Conservation (phyloP, 1,284 basidiomycete genomes). For the Porodaedalea pini region DNA sequence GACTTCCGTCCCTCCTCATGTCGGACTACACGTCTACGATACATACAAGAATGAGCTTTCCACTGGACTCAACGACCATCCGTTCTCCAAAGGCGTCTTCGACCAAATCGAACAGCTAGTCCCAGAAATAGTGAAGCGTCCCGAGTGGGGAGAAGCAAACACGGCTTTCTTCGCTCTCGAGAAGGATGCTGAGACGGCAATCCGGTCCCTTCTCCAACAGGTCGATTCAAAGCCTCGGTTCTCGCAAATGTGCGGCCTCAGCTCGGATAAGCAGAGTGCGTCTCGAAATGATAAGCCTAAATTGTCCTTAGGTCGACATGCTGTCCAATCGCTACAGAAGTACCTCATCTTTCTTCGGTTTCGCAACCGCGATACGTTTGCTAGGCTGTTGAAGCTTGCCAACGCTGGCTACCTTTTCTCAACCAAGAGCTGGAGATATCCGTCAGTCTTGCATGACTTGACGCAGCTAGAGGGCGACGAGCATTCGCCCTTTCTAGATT, state of each 20-base stretch:
- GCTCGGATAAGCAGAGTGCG: not conserved
- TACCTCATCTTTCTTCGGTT: conserved; percentile 54
- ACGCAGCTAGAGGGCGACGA: conserved; percentile 3
- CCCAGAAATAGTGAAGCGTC: conserved; percentile 34
- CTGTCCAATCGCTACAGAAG: conserved; percentile 38
- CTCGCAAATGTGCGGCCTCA: conserved; percentile 24
- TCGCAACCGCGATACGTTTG: conserved; percentile 47
- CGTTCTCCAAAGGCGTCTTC: conserved; percentile 35
- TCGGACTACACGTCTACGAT: conserved; percentile 50
- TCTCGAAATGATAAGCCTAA: not conserved
- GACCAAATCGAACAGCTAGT: conserved; percentile 37
- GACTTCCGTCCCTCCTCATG: conserved; percentile 29
- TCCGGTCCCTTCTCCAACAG: conserved; percentile 35
- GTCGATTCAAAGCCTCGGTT: conserved; percentile 22
- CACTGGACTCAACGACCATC: conserved; percentile 34
- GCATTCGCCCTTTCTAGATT: conserved; percentile 1
- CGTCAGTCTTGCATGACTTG: conserved; percentile 18
- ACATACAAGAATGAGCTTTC: conserved; percentile 49
- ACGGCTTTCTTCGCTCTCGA: conserved; percentile 41
- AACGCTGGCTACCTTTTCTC: conserved; percentile 23
- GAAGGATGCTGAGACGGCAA: conserved; percentile 34
- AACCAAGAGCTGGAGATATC: conserved; percentile 24
- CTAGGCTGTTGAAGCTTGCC: conserved; percentile 22
- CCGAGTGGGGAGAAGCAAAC: conserved; percentile 38
- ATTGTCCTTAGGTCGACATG: conserved; percentile 31